Evolutionary conservation across 2,329 filamentous ascomycete genomes (phyloP), one percentile per base, ranked within the genome.

Genomic region (Sphaerulina musiva): DNA sequence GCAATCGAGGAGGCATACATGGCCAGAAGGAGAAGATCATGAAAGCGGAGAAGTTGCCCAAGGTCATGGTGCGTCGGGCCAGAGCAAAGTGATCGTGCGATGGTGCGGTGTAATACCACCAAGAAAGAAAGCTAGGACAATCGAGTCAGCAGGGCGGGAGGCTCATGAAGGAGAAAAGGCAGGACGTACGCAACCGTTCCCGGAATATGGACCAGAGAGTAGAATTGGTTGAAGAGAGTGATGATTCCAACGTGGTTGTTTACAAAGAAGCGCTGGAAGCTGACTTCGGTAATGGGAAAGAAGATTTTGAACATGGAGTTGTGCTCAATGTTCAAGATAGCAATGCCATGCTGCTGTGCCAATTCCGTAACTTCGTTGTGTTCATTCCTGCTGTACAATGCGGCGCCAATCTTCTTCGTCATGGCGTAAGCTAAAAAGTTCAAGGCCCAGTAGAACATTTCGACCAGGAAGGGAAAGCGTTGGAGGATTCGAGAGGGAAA

Each of bases 401-500:
- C 58, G 3, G 58, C 59, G 4, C 64, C 64, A 12, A 62, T 58
- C 48, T 63, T 55, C 57, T 66, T 65, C 6, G 81, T 84, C 68
- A 82, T 72, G 38, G 78, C 75, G 70, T 86, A 86, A 65, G 84
- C 82, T 44, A 78, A 73, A 59, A 83, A 80, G 64, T 83, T 85
- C 61, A 86, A 75, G 42, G 78, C 75, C 84, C 84, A 87, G 72
- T 87, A 87, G 68, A 86, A 86, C 82, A 87, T 86, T 68, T 87
- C 84, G 46, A 87, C 77, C 51, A 87, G 68, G 65, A 87, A 87
- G 4, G 84, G 84, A 60, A 82, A 85, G 64, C 83, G 83, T 66
- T 84, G 80, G 55, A 86, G 73, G 52, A 86, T 75, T 26, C 82
- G 75, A 57, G 80, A 84, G 66, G 85, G 83, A 46, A 79, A 67